Conservation (phyloP, 2,329 filamentous ascomycete species). For the Diaporthe citriasiana region DNA sequence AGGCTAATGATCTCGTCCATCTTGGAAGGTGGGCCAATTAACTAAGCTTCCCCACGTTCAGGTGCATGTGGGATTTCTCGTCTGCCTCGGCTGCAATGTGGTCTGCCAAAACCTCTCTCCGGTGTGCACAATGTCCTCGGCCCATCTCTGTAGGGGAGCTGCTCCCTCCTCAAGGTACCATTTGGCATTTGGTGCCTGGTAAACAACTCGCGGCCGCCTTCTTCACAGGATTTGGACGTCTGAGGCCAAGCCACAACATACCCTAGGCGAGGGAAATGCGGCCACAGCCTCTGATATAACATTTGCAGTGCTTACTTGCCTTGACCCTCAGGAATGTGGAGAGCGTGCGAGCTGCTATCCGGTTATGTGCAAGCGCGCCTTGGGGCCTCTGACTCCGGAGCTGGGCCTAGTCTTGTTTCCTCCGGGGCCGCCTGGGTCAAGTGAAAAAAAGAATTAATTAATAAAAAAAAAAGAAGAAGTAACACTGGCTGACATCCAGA, state of each 20-base stretch:
- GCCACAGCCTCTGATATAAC: neutral
- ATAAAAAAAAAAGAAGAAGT: too few species aligned
- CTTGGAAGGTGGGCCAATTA: neutral
- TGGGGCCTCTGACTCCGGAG: neutral
- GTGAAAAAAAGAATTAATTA: neutral
- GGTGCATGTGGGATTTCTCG: neutral
- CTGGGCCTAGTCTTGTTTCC: neutral
- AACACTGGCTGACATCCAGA: conserved; percentile 9
- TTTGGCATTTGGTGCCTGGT: neutral
- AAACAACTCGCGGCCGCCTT: neutral
- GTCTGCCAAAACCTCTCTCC: neutral
- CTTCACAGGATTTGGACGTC: neutral
- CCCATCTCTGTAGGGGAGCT: neutral
- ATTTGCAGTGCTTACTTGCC: neutral
- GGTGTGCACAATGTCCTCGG: neutral
- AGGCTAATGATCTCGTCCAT: neutral
- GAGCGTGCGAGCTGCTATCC: conserved; percentile 40
- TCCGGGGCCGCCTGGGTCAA: neutral
- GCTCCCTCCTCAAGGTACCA: neutral
- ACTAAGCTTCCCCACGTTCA: conserved; percentile 23
- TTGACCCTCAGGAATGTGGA: neutral
- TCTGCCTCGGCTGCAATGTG: conserved; percentile 25
- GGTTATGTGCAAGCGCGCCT: conserved; percentile 37
- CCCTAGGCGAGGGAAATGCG: neutral
- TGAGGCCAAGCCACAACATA: neutral